Evolutionary conservation across 2,329 filamentous ascomycete species (phyloP).

Genomic region (Pestalotiopsis sp.): DNA sequence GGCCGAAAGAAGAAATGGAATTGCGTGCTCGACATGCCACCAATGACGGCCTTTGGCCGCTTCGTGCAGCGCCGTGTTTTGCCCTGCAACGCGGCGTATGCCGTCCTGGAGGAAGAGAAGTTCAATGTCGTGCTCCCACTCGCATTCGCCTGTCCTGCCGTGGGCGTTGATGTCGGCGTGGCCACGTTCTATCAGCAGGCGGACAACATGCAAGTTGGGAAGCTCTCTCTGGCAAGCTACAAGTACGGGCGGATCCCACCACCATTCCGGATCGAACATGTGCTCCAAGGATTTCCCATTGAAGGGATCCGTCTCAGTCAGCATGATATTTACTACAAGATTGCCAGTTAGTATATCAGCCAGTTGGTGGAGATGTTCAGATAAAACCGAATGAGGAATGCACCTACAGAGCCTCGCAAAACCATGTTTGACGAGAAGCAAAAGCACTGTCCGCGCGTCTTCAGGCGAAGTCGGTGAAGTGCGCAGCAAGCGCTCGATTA

Average conservation of each 20-base stretch:
- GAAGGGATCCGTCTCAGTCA: background rate
- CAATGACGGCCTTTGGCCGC: background rate
- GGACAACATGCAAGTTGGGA: constrained; percentile 2
- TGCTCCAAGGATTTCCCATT: background rate
- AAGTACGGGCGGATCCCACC: background rate
- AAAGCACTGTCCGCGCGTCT: background rate
- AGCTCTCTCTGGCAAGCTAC: background rate
- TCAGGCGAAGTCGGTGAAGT: background rate
- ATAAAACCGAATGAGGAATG: background rate
- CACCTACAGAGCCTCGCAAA: background rate
- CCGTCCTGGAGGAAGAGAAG: background rate
- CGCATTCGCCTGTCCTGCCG: background rate
- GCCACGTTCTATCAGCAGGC: background rate
- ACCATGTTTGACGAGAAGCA: background rate
- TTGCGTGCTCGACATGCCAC: background rate
- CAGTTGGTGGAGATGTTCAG: background rate
- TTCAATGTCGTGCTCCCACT: background rate
- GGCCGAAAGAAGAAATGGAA: background rate
- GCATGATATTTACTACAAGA: background rate
- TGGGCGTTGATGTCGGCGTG: background rate
- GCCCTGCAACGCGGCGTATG: background rate
- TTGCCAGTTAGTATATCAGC: background rate
- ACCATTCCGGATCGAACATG: background rate
- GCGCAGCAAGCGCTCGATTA: background rate
- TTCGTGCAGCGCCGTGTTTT: background rate